A percentile compares a stretch with the other conserved stretches of the same genome.
phyloP scores from a whole-genome alignment of 164 flowering plant species.

The Tinospora cordifolia region DNA sequence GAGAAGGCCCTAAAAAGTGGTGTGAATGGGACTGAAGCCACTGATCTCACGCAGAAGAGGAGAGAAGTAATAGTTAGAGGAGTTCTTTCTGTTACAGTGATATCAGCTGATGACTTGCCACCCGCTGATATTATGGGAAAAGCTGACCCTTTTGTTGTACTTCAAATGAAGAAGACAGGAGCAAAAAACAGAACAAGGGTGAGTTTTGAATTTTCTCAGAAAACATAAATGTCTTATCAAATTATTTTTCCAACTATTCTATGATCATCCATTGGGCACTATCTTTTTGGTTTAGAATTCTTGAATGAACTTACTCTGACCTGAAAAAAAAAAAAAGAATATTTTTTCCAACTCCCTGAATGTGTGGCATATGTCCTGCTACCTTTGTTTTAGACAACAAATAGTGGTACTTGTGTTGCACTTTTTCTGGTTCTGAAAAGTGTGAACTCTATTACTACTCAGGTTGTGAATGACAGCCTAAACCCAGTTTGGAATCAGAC shows the following conservation, averaged over 20 bases:
- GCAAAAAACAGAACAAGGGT: constrained; percentile 78
- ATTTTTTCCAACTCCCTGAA: background rate
- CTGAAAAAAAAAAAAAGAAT: no score
- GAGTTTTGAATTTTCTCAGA: constrained; percentile 8
- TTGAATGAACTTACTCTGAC: background rate
- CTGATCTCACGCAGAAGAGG: constrained; percentile 36
- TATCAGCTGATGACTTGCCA: constrained; percentile 90
- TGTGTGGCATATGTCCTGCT: background rate
- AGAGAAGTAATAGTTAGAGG: constrained; percentile 85
- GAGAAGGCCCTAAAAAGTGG: constrained; percentile 79
- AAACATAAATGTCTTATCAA: background rate
- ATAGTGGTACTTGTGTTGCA: background rate
- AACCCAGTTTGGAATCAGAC: constrained; percentile 99
- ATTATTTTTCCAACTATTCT: constrained; percentile 3
- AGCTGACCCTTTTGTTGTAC: constrained; percentile 82
- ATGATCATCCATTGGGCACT: background rate
- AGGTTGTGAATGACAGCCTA: constrained; percentile 84
- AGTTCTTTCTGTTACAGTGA: constrained; percentile 79
- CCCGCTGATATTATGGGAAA: constrained; percentile 77
- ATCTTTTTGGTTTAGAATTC: background rate
- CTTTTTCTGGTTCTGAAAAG: background rate
- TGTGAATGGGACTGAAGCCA: constrained; percentile 37
- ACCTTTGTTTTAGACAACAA: background rate
- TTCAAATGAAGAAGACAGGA: constrained; percentile 73
- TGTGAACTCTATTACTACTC: constrained; percentile 12